phyloP scores from a whole-genome alignment of 1,139 yeast species.

The Suhomyces guaymorum region DNA sequence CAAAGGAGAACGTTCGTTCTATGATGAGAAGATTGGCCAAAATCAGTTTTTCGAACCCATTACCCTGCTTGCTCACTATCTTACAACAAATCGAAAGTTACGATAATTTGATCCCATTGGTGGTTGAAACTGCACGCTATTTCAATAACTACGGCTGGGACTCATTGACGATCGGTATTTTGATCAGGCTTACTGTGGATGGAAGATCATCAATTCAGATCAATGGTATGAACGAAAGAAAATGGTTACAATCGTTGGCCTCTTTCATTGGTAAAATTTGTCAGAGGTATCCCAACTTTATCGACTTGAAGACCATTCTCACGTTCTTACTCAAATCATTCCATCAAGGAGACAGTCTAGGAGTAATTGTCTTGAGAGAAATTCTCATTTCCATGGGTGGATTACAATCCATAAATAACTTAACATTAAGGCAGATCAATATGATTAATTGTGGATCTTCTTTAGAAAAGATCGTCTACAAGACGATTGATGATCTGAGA shows the following conservation, averaged over 20 bases:
- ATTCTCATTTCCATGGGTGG: conserved; percentile 81
- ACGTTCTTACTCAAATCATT: conserved; percentile 65
- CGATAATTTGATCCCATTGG: conserved; percentile 76
- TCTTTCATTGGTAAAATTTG: conserved; percentile 67
- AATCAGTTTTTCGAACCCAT: conserved; percentile 77
- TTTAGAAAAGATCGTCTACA: conserved; percentile 56
- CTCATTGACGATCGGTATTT: conserved; percentile 69
- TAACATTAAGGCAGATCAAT: conserved; percentile 65
- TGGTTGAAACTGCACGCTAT: conserved; percentile 78
- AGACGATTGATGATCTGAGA: conserved; percentile 63
- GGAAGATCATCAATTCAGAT: conserved; percentile 69
- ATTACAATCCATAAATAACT: conserved; percentile 63
- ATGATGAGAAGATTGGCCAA: conserved; percentile 80
- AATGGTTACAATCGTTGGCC: conserved; percentile 81
- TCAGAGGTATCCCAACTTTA: conserved; percentile 47
- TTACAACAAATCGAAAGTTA: conserved; percentile 85
- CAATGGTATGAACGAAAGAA: conserved; percentile 80
- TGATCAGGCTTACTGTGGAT: conserved; percentile 65
- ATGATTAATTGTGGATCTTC: conserved; percentile 67
- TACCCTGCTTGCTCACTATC: conserved; percentile 68
- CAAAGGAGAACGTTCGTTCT: conserved; percentile 78
- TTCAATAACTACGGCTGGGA: conserved; percentile 87
- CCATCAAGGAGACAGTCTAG: conserved; percentile 60
- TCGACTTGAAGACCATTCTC: conserved; percentile 59
- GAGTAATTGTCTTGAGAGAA: conserved; percentile 70